Evolutionary conservation across 2,329 filamentous ascomycete species (phyloP).

Genomic region (Arthrinium phaeospermum): DNA sequence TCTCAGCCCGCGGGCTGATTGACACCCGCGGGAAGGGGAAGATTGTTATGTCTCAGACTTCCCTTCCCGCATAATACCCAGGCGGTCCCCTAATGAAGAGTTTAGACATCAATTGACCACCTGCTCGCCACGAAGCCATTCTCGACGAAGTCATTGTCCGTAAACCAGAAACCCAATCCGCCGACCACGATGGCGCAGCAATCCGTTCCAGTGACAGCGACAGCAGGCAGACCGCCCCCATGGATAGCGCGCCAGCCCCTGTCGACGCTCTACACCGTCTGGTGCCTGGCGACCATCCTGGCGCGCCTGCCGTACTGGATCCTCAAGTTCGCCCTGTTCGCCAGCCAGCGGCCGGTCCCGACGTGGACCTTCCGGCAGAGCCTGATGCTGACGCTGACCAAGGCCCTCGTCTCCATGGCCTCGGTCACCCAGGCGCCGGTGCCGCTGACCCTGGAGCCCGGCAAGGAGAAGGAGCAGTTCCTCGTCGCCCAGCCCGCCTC

Average conservation of each 20-base stretch:
- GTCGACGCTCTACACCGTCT: constrained; percentile 28
- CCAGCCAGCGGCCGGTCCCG: constrained; percentile 26
- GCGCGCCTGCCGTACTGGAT: constrained; percentile 31
- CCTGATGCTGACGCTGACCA: constrained; percentile 24
- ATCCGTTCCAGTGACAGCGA: neutral
- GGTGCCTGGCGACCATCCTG: constrained; percentile 25
- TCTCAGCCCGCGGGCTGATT: neutral
- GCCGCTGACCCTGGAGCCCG: constrained; percentile 22
- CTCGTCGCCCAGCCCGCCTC: constrained; percentile 27
- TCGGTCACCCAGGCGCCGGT: constrained; percentile 24
- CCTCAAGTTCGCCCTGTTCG: constrained; percentile 26
- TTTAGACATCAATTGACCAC: neutral
- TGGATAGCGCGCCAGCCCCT: constrained; percentile 32
- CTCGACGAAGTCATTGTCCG: neutral
- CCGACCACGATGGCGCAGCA: neutral
- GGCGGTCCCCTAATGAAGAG: neutral
- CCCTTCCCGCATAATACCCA: no score
- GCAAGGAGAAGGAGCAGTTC: constrained; percentile 23
- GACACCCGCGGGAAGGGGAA: neutral
- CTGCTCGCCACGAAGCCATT: neutral
- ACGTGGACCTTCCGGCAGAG: constrained; percentile 31
- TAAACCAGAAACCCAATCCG: neutral
- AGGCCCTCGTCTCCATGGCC: constrained; percentile 19
- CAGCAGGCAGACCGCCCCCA: neutral
- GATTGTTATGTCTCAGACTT: neutral